phyloP scores from a whole-genome alignment of 257 asterid species.

The Nicotiana tabacum region DNA sequence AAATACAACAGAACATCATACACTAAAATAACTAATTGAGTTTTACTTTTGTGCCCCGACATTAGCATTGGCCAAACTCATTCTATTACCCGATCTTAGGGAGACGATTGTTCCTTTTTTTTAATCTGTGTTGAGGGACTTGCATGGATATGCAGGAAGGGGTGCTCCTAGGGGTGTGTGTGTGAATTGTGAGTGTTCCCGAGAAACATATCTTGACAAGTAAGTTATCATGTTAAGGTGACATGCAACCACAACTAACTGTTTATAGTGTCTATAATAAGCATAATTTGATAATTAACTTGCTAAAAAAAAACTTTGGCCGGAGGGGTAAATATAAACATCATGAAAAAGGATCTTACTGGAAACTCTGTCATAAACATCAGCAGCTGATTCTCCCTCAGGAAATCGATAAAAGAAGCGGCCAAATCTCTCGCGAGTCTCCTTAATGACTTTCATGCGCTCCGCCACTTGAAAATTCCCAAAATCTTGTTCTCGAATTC shows the following conservation, averaged over 20 bases:
- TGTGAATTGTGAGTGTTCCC: neutral
- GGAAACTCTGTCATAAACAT: slow-evolving; percentile 87
- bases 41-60: neutral
- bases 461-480: slow-evolving; percentile 91
- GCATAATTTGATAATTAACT: neutral
- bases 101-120: neutral
- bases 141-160: neutral
- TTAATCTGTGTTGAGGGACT: neutral
- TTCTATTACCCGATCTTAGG: neutral
- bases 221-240: neutral
- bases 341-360: slow-evolving; percentile 36
- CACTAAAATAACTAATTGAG: neutral
- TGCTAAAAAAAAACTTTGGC: neutral
- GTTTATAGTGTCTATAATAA: neutral
- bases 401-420: slow-evolving; percentile 90
- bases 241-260: neutral
- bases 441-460: slow-evolving; percentile 70
- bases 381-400: slow-evolving; percentile 94
- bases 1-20: neutral
- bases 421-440: slow-evolving; percentile 81
- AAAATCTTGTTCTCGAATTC: slow-evolving; percentile 91
- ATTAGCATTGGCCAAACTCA: neutral
- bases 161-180: neutral
- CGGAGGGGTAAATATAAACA: neutral
- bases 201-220: neutral